phyloP scores from a whole-genome alignment of 2,329 filamentous ascomycete genomes.

The Arachnomyces sp. region DNA sequence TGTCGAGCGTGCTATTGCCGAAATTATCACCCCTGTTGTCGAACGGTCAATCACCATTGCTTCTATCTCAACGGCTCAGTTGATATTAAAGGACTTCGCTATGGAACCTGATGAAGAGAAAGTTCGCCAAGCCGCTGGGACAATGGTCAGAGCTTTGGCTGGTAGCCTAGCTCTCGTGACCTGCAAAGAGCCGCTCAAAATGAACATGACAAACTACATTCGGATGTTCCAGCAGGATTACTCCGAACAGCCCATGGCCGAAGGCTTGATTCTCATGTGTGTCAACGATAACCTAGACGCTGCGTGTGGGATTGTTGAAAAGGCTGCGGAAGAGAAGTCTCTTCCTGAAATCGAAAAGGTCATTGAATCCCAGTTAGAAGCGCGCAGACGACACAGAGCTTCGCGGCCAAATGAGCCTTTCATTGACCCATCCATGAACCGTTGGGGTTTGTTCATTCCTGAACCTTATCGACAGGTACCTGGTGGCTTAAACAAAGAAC shows the following conservation, averaged over 20 bases:
- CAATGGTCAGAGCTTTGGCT: conserved; percentile 89
- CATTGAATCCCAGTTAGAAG: conserved; percentile 72
- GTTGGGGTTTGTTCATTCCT: conserved; percentile 90
- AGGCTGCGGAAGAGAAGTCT: conserved; percentile 88
- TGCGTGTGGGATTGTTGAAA: conserved; percentile 88
- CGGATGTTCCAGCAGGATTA: conserved; percentile 66
- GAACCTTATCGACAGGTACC: conserved; percentile 85
- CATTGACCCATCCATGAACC: conserved; percentile 70
- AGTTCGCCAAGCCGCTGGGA: conserved; percentile 77
- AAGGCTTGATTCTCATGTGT: conserved; percentile 96
- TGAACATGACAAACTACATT: conserved; percentile 97
- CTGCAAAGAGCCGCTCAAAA: conserved; percentile 90
- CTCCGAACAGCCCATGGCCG: conserved; percentile 67
- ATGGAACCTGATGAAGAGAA: conserved; percentile 86
- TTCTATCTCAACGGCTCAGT: conserved; percentile 89
- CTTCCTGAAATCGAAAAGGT: conserved; percentile 92
- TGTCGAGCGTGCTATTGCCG: conserved; percentile 80
- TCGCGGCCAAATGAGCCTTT: conserved; percentile 77
- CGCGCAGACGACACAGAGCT: conserved; percentile 66
- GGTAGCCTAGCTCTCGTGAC: conserved; percentile 94
- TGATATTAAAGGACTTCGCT: conserved; percentile 93
- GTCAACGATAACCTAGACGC: conserved; percentile 95
- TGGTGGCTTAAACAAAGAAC: conserved; percentile 76
- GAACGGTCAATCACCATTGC: conserved; percentile 97
- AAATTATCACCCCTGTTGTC: conserved; percentile 96